Evolutionary conservation across 1,284 basidiomycete species (phyloP).

Genomic region (Puccinia polysora): DNA sequence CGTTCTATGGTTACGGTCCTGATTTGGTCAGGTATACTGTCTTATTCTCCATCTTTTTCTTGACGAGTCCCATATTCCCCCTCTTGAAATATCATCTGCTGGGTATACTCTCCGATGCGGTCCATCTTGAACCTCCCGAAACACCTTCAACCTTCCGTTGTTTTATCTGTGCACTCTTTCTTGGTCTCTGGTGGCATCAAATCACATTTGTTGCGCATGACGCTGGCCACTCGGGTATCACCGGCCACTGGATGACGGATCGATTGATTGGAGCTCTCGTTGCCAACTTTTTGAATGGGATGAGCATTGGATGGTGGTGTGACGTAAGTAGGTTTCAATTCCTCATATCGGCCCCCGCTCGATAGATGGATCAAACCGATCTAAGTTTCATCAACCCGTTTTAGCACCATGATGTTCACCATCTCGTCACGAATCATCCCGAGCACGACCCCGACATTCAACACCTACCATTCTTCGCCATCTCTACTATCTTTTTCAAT

Average conservation of each 20-base stretch:
- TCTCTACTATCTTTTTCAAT: conserved; percentile 77
- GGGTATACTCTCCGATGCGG: not conserved
- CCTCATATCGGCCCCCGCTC: no score
- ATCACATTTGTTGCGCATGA: conserved; percentile 89
- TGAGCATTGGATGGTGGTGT: conserved; percentile 97
- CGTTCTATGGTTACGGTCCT: conserved; percentile 77
- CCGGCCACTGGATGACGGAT: conserved; percentile 77
- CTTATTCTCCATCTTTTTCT: conserved; percentile 62
- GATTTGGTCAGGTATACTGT: conserved; percentile 73
- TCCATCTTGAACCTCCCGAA: conserved; percentile 46
- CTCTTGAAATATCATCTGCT: conserved; percentile 8
- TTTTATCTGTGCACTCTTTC: conserved; percentile 68
- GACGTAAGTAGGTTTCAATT: conserved; percentile 62
- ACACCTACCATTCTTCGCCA: conserved; percentile 94
- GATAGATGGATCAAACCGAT: not conserved
- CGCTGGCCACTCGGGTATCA: conserved; percentile 88
- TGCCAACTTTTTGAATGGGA: conserved; percentile 80
- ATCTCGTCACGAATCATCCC: conserved; percentile 93
- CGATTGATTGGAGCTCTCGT: conserved; percentile 74
- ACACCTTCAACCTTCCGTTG: conserved; percentile 51
- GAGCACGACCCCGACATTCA: conserved; percentile 87
- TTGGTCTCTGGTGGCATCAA: conserved; percentile 92
- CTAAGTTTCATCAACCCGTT: not conserved
- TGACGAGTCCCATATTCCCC: conserved; percentile 59
- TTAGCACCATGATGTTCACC: conserved; percentile 97